A percentile compares a stretch with the other conserved stretches of the same genome.
These are phyloP conservation scores for Pulveroboletus sp. DNA, from an alignment of 768 basidiomycete species.

Conservation along the genomic window DNA sequence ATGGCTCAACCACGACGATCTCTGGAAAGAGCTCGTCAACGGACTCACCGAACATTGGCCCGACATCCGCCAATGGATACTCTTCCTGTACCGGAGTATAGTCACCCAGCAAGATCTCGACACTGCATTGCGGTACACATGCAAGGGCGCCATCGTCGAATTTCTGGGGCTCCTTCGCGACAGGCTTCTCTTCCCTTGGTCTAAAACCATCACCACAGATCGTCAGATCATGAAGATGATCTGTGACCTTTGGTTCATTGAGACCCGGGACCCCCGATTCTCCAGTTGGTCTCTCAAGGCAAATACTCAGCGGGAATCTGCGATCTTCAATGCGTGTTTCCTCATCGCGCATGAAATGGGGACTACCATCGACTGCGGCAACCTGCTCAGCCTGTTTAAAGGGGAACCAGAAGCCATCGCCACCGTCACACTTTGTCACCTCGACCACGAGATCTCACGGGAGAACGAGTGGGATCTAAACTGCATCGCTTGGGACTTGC, in stretches of 20 bases:
- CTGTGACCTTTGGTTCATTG: slow-evolving; percentile 28
- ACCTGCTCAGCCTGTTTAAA: slow-evolving; percentile 22
- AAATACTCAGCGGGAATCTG: slow-evolving; percentile 27
- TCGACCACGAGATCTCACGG: slow-evolving; percentile 23
- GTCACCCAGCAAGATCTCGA: slow-evolving; percentile 9
- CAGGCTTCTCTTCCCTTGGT: slow-evolving; percentile 25
- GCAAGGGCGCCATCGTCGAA: slow-evolving; percentile 24
- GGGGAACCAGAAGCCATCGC: slow-evolving; percentile 20
- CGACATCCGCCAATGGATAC: slow-evolving; percentile 26
- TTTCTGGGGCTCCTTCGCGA: slow-evolving; percentile 28
- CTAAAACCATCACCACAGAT: slow-evolving; percentile 20
- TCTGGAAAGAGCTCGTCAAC: slow-evolving; percentile 12
- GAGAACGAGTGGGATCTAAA: slow-evolving; percentile 14
- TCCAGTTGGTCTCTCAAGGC: slow-evolving; percentile 15
- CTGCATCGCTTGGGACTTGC: slow-evolving; percentile 30
- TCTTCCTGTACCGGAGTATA: slow-evolving; percentile 19
- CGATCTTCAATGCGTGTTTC: slow-evolving; percentile 25
- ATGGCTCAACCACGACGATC: slow-evolving; percentile 20
- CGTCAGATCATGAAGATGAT: slow-evolving; percentile 28
- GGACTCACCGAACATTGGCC: slow-evolving; percentile 18
- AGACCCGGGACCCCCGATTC: slow-evolving; percentile 21
- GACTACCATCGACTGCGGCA: slow-evolving; percentile 18
- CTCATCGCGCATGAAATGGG: slow-evolving; percentile 24
- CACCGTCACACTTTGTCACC: slow-evolving; percentile 21
- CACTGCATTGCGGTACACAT: slow-evolving; percentile 13